phyloP scores from a whole-genome alignment of 2,329 filamentous ascomycete genomes.

The Epichloe sylvatica region DNA sequence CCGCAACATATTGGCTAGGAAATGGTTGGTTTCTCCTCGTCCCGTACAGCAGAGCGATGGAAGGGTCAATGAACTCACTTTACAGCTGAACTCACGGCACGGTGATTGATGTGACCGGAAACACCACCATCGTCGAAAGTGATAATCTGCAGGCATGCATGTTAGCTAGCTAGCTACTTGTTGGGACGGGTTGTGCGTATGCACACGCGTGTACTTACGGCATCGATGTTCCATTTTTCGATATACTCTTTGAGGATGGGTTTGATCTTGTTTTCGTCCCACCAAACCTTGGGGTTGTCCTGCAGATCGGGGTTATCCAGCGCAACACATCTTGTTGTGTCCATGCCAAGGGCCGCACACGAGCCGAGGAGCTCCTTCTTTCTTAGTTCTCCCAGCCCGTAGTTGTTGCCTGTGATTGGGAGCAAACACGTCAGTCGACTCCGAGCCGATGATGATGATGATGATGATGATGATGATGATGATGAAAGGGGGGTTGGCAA shows the following conservation, averaged over 20 bases:
- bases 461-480: too few relatives aligned
- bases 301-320: conserved; percentile 23
- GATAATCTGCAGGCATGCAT: conserved; percentile 18
- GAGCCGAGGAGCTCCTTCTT: conserved; percentile 17
- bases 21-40: not conserved
- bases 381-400: conserved; percentile 17
- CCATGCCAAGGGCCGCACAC: conserved; percentile 16
- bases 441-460: not conserved
- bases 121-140: conserved; percentile 27
- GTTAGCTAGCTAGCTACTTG: not conserved
- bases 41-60: not conserved
- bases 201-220: conserved; percentile 11
- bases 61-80: conserved; percentile 14
- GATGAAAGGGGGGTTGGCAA: too few relatives aligned
- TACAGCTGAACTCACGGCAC: conserved; percentile 25
- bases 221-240: conserved; percentile 23
- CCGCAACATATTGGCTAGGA: conserved; percentile 15
- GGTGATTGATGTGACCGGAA: conserved; percentile 26
- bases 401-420: conserved; percentile 14
- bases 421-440: not conserved
- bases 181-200: not conserved
- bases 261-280: conserved; percentile 21
- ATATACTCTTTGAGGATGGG: conserved; percentile 20
- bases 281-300: conserved; percentile 25
- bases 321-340: conserved; percentile 16